Percentiles rank a stretch among this genome's conserved stretches.
These are phyloP conservation scores for Aristolochia contorta DNA, from an alignment of 164 flowering plant genomes.

Conservation along the genomic window DNA sequence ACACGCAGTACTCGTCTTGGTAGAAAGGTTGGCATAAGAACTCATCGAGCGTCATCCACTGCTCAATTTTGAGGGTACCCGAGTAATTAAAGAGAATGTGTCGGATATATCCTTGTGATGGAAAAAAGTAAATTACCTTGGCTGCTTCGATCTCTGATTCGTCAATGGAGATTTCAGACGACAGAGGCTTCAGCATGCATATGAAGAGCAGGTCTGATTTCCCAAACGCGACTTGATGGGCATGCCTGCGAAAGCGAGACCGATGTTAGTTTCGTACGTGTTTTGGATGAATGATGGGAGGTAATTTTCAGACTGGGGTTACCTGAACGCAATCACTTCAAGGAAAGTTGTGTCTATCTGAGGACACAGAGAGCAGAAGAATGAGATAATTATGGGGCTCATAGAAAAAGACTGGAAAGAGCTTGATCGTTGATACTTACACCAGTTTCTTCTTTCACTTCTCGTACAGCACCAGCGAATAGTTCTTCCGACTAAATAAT, in stretches of 20 bases:
- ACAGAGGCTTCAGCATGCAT: conserved; percentile 61
- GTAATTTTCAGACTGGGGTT: background rate
- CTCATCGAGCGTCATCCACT: conserved; percentile 64
- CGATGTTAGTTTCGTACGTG: too few species aligned
- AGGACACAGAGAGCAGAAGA: conserved; percentile 1
- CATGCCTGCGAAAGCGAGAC: conserved; percentile 29
- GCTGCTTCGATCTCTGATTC: conserved; percentile 57
- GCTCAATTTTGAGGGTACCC: background rate
- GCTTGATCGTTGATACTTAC: conserved; percentile 22
- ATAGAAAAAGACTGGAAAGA: background rate
- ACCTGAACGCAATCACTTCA: conserved; percentile 62
- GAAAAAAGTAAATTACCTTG: conserved; percentile 24
- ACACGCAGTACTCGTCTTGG: conserved; percentile 49
- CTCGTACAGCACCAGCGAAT: conserved; percentile 50
- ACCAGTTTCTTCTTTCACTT: conserved; percentile 72
- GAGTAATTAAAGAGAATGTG: too few species aligned
- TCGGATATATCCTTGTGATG: background rate
- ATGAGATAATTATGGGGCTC: background rate
- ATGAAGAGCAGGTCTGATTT: conserved; percentile 59
- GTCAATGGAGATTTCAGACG: conserved; percentile 38
- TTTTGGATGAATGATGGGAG: background rate
- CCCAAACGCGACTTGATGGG: conserved; percentile 47
- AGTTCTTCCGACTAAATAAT: conserved; percentile 51
- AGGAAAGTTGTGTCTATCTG: conserved; percentile 48
- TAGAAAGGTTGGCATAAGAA: conserved; percentile 32